Evolutionary conservation across 345 rosid species (phyloP), one percentile per base, ranked within the genome.

Genomic region (Brassica rapa): DNA sequence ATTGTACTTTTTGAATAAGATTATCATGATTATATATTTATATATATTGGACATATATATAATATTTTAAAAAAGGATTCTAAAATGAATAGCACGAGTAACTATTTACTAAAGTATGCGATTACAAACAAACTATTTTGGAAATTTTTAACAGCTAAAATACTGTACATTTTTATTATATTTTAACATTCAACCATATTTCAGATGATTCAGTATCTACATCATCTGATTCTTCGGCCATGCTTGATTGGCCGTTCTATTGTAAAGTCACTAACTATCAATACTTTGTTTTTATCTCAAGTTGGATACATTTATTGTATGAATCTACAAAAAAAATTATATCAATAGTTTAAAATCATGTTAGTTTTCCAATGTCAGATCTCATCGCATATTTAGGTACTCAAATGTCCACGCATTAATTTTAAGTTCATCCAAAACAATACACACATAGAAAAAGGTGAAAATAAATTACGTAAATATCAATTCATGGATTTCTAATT

Each of bases 291-390:
- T 43, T 43, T 46, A 51, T n/a, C 56, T 51, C 39, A 53, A 74
- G 39, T 65, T 24, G 2, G 23, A n/a, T 37, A 59, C 57, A 67
- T 75, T 75, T 67, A 75, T 67, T 19, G 65, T 66, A 66, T 37
- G 77, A 11, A 39, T 2, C 59, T 46, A 14, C n/a, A 46, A 46
- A 43, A 53, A 0, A 16, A 35, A 15, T 5, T 15, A 3, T 25
- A 51, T 14, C 56, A 14, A 16, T 16, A 11, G 23, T 64, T 46
- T 21, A 33, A 46, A 14, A 14, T 35, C 8, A 10, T 75, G 61
- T 43, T 68, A 76, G 61, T 43, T 68, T 75, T 46, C 68, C 80
- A 76, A 76, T n/a, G 68, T 32, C 35, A 68, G 80, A 76, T 76
- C 80, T 68, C 56, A 66, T 75, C 66, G 65, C 66, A 55, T 56